Evolutionary conservation across 805 yeast genomes (phyloP), one percentile per base, ranked within the genome.

Genomic region (Pichia thaimueangensis): DNA sequence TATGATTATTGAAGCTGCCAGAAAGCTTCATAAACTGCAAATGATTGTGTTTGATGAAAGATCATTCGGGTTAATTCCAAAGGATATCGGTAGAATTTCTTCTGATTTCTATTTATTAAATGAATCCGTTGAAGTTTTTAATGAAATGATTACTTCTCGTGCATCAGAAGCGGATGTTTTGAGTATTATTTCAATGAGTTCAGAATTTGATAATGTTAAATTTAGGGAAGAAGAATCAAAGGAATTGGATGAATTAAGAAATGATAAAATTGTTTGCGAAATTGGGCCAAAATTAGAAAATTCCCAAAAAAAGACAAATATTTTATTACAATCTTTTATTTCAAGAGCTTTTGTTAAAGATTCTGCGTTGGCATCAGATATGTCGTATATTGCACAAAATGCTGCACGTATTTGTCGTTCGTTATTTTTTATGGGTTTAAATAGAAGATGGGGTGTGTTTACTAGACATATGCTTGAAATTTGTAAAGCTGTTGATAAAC

Each of bases 371-470:
- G 68, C 76, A 3, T 86, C 97, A 0, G 98, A 93, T 61, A 72
- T 86, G 37, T 84, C 86, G 48, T 93, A 93, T 59, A 95, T 93
- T 43, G 97, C 97, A 1, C 98, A 93, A 56, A 93, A 93, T 56
- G 76, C 97, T 4, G 87, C 91, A 1, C 80, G 99, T 68, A 91
- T 93, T 27, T 78, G 95, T 51, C 76, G 97, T 21, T 96, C 98
- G 0, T 68, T 94, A 37, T 88, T 93, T 53, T 65, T 89, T 48
- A 79, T 93, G 47, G 94, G 95, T 29, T 67, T 93, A 28, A 85
- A 86, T 55, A 70, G 98, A 51, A 70, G 94, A 45, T 93, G 99
- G 99, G 96, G 97, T 1, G 60, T 66, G 6, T 79, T 88, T 47
- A 73, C 93, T 38, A 76, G 79, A 43, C 74, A 82, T 6, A 73